phyloP scores from a whole-genome alignment of 768 basidiomycete species.

The Suillus lakei region DNA sequence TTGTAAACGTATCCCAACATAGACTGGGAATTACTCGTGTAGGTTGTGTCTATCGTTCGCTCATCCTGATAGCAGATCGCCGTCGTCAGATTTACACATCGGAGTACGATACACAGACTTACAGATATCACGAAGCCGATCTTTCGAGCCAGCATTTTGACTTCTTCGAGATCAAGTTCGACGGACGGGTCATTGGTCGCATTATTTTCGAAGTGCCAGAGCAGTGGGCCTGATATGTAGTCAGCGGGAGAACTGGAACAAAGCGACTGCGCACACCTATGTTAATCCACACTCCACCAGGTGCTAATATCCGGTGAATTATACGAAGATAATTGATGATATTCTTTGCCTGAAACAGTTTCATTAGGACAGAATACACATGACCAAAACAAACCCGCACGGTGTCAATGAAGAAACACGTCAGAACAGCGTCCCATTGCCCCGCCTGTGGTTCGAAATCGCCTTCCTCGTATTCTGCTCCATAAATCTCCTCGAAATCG shows the following conservation, averaged over 20 bases:
- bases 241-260: neutral
- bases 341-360: constrained; percentile 73
- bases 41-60: constrained; percentile 78
- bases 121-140: constrained; percentile 88
- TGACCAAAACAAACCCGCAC: constrained; percentile 45
- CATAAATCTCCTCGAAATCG: constrained; percentile 94
- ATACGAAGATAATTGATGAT: constrained; percentile 90
- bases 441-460: constrained; percentile 71
- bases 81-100: neutral
- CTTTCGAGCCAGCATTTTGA: constrained; percentile 70
- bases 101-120: constrained; percentile 29
- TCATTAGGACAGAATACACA: neutral
- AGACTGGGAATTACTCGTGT: constrained; percentile 79
- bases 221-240: constrained; percentile 65
- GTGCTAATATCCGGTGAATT: constrained; percentile 80
- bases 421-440: constrained; percentile 87
- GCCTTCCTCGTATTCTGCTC: constrained; percentile 48
- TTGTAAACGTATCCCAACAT: constrained; percentile 90
- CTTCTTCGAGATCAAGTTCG: constrained; percentile 89
- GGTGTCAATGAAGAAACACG: constrained; percentile 98
- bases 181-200: constrained; percentile 78
- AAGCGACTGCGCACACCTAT: constrained; percentile 54
- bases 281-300: constrained; percentile 93
- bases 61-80: constrained; percentile 63
- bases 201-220: constrained; percentile 99